Evolutionary conservation across 495 filamentous ascomycete species (phyloP), one percentile per base, ranked within the genome.

Genomic region (Annulohypoxylon nitens): DNA sequence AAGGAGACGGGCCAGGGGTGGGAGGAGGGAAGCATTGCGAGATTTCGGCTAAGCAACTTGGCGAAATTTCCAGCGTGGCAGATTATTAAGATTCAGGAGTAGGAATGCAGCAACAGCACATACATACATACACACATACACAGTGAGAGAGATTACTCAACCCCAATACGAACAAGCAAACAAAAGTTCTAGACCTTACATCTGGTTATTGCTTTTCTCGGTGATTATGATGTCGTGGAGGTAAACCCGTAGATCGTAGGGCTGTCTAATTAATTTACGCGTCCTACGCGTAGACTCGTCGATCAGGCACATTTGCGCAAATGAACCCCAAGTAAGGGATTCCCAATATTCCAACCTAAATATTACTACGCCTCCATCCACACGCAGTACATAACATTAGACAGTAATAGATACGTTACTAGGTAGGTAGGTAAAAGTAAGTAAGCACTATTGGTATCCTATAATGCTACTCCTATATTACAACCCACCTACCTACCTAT

Each of bases 251-350:
- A 47, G 43, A 47, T 47, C 43, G 16, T 18, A 47, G n/a, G 43
- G n/a, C 16, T 20, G 16, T 18, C 43, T 20, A 20, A 47, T 18
- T 47, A 47, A 47, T 47, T 47, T 47, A 47, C 43, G 43, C 43
- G 43, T 47, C 0, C 0, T 1, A 47, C 43, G 43, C 43, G 43
- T 47, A 18, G 20, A 47, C 16, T 8, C 0, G 43, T 47, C 43
- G 43, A 47, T 47, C 43, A 47, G 43, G 16, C 43, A 18, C 43
- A 43, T 2, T 16, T 47, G 5, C 43, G 4, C 43, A 47, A 47
- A 47, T 47, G 43, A 20, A 14, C 39, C 12, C 43, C n/a, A 47
- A 20, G 43, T 47, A 47, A 47, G 43, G 43, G 43, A 43, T 43
- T 14, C n/a, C 39, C 39, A 43, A 43, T 43, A 43, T 4, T 43